A percentile compares a stretch with the other conserved stretches of the same genome.
These are phyloP conservation scores for Russula brevipes DNA, from an alignment of 768 basidiomycete species.

Conservation along the genomic window DNA sequence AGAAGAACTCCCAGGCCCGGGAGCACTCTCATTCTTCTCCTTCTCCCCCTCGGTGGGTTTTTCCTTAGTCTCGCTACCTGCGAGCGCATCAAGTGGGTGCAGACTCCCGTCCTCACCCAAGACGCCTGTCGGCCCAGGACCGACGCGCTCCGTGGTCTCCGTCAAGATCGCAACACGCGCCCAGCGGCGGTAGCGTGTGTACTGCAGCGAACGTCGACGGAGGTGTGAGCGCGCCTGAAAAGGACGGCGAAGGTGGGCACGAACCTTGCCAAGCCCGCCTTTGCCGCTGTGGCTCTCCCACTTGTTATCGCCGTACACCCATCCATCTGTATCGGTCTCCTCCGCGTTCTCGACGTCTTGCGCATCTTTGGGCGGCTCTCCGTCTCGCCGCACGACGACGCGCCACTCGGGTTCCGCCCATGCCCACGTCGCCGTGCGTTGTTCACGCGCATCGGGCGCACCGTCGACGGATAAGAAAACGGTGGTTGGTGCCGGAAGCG, in stretches of 20 bases:
- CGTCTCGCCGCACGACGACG: slow-evolving; percentile 57
- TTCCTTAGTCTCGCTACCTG: not conserved
- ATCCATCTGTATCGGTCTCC: slow-evolving; percentile 79
- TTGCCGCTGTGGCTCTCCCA: slow-evolving; percentile 76
- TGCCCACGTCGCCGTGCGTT: slow-evolving; percentile 74
- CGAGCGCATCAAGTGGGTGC: slow-evolving; percentile 5
- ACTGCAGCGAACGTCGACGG: slow-evolving; percentile 39
- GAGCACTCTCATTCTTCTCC: not conserved
- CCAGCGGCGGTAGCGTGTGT: slow-evolving; percentile 83
- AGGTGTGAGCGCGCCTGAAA: not conserved
- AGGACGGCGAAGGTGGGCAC: slow-evolving; percentile 14
- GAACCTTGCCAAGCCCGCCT: slow-evolving; percentile 81
- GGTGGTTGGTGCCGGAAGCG: slow-evolving; percentile 58
- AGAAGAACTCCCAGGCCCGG: not conserved
- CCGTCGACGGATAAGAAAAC: slow-evolving; percentile 44
- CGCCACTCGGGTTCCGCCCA: slow-evolving; percentile 94
- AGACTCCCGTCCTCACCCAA: slow-evolving; percentile 23
- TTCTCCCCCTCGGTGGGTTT: not conserved
- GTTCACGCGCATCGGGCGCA: slow-evolving; percentile 42
- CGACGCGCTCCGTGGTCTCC: slow-evolving; percentile 62
- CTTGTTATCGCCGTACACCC: slow-evolving; percentile 94
- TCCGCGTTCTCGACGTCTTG: slow-evolving; percentile 42
- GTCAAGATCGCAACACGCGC: slow-evolving; percentile 73
- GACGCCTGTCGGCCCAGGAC: slow-evolving; percentile 30
- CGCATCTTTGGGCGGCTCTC: slow-evolving; percentile 34